Conservation (phyloP, 768 basidiomycete genomes). For the Hygrophorus russula region DNA sequence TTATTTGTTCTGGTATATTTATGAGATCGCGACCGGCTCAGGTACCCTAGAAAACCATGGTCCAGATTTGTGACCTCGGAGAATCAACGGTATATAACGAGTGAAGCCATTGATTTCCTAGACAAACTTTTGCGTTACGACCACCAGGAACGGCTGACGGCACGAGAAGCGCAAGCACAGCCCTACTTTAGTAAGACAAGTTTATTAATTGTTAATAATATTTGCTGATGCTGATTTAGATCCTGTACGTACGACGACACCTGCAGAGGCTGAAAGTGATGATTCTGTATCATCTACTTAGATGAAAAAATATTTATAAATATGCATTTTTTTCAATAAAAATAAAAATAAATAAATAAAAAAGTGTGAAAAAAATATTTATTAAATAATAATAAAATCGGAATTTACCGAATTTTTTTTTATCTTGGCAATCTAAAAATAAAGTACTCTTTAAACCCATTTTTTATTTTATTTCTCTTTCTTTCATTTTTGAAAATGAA, state of each 20-base stretch:
- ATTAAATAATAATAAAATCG: constrained; percentile 5
- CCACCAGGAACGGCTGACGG: constrained; percentile 93
- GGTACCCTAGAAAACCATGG: constrained; percentile 94
- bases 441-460: constrained; percentile 11
- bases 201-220: no score
- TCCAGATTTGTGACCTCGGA: constrained; percentile 90
- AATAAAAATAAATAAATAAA: neutral
- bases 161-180: constrained; percentile 84
- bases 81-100: constrained; percentile 93
- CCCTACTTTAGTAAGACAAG: constrained; percentile 82
- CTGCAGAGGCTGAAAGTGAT: constrained; percentile 28
- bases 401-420: no score
- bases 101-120: constrained; percentile 92
- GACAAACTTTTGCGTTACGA: constrained; percentile 95
- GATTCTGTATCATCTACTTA: constrained; percentile 31
- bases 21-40: constrained; percentile 15
- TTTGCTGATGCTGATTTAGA: constrained; percentile 30
- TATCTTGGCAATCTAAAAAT: constrained; percentile 11
- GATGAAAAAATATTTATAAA: no score
- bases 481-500: constrained; percentile 14
- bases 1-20: neutral
- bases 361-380: constrained; percentile 12
- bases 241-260: constrained; percentile 27
- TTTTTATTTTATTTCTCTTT: constrained; percentile 14
- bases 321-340: no score